phyloP scores from a whole-genome alignment of 768 basidiomycete species.

The Boletus speciosus region DNA sequence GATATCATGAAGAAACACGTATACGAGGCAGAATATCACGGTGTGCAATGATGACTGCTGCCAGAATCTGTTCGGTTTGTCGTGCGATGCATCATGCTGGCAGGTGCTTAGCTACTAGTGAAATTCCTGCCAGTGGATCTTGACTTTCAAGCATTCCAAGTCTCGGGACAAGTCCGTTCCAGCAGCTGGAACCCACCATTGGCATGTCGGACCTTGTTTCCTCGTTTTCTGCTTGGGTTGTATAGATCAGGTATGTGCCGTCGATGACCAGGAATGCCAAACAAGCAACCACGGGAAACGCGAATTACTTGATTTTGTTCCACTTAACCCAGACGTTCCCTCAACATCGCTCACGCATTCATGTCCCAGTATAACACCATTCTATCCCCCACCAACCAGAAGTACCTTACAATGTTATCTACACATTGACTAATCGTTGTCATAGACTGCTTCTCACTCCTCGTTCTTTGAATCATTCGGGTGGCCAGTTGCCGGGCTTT shows the following conservation, averaged over 20 bases:
- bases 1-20: too few relatives aligned
- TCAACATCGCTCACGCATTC: neutral
- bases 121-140: too few relatives aligned
- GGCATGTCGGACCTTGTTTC: neutral
- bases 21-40: too few relatives aligned
- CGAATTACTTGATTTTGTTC: too few relatives aligned
- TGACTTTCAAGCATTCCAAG: too few relatives aligned
- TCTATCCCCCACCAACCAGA: neutral
- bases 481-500: conserved; percentile 19
- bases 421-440: neutral
- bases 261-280: neutral
- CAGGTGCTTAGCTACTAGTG: too few relatives aligned
- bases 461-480: conserved; percentile 7
- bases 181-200: too few relatives aligned
- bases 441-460: neutral
- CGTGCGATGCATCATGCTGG: too few relatives aligned
- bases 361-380: neutral
- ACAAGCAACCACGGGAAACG: neutral
- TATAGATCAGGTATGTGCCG: neutral
- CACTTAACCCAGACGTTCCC: neutral
- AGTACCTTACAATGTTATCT: neutral
- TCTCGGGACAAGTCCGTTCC: too few relatives aligned
- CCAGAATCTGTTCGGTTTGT: too few relatives aligned
- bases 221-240: neutral
- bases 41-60: too few relatives aligned